Base-by-base conservation (phyloP, 140 eudicot genomes). In the Stevia rebaudiana region DNA sequence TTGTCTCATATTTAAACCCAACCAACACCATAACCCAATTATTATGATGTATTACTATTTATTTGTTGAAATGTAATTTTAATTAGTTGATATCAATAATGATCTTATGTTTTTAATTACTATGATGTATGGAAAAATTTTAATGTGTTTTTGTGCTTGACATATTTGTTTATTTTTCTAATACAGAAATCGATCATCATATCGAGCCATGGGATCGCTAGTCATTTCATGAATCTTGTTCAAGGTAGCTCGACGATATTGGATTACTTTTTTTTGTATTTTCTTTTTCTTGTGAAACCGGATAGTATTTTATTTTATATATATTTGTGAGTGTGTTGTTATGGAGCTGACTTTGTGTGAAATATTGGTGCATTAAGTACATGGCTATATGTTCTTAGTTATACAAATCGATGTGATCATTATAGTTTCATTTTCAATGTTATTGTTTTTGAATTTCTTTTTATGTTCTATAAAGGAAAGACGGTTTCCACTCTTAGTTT, bases 151-250 rank as follows among this genome's bases (percentile, higher is more conserved):
- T 47, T 17, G 60, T 19, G 8, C 8, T 36, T 73, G 48, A 64
- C 67, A 54, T 36, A 8, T 10, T 49, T 30, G 35, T 48, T 59
- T 10, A 0, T 40, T 67, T 35, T n/a, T 68, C 31, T 16, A 57
- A 66, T 75, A 6, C 80, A 75, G 80, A 68, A 68, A 31, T 23
- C 44, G 71, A 68, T 22, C 51, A 75, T 51, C 41, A 75, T 61
- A 41, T 68, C 2, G 30, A 68, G 66, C 66, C 65, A 25, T 40
- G 65, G 51, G 39, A 68, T 68, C 50, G 52, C 58, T 75, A 22
- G 53, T 33, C 61, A 25, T 61, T n/a, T 60, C 50, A 41, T 30
- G 43, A 61, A 68, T 41, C 75, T 61, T 60, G 61, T 33, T 48
- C 25, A 46, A 47, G 49, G 72, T 25, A 43, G 72, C 56, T 65